Conservation (phyloP, 2,329 filamentous ascomycete genomes). For the Xylariaceae sp. region DNA sequence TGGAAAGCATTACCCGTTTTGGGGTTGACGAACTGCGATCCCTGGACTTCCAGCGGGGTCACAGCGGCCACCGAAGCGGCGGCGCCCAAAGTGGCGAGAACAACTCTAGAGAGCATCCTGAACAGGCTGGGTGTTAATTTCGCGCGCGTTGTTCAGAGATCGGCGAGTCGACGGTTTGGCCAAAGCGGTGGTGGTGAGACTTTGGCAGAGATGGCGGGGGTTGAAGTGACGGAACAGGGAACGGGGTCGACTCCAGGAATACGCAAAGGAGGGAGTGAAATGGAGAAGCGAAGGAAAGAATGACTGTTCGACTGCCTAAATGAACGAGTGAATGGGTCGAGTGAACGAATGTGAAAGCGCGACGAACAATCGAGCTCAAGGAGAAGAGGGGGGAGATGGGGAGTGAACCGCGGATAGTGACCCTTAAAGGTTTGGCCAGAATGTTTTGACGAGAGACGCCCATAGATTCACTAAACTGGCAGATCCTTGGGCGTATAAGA, state of each 20-base stretch:
- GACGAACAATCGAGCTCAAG: slow-evolving; percentile 4
- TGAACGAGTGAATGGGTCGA: background rate
- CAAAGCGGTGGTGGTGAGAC: background rate
- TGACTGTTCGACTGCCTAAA: background rate
- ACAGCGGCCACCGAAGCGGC: slow-evolving; percentile 53
- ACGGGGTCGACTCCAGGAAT: slow-evolving; percentile 4
- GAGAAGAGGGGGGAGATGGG: background rate
- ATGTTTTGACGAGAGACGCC: background rate
- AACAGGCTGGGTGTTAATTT: background rate
- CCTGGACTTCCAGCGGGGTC: slow-evolving; percentile 50
- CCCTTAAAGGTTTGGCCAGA: slow-evolving; percentile 7
- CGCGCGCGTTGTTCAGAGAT: slow-evolving; percentile 7
- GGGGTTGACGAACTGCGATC: slow-evolving; percentile 56
- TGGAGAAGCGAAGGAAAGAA: background rate
- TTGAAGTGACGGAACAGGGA: slow-evolving; percentile 1
- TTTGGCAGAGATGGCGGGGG: slow-evolving; percentile 15
- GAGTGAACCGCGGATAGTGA: slow-evolving; percentile 12
- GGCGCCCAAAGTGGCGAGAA: slow-evolving; percentile 48
- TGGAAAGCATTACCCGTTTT: slow-evolving; percentile 56
- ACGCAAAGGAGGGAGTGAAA: background rate
- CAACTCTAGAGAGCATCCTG: slow-evolving; percentile 37
- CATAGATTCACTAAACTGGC: background rate
- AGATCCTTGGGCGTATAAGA: background rate
- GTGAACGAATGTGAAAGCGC: slow-evolving; percentile 9
- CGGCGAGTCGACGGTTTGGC: background rate